Evolutionary conservation across 176 grass and related monocot genomes (phyloP).

Genomic region (Ensete glaucum): DNA sequence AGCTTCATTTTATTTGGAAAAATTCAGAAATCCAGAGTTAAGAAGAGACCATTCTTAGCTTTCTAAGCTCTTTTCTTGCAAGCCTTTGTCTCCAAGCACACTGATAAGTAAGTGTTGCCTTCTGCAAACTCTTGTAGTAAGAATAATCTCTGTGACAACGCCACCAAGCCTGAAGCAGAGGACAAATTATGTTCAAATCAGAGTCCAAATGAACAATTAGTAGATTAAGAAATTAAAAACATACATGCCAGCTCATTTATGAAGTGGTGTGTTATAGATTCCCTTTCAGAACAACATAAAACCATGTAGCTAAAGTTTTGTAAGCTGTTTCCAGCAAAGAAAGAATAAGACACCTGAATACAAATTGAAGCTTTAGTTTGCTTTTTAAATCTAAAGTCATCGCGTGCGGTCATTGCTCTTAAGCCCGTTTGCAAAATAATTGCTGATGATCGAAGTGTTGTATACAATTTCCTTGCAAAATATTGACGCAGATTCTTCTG

Average conservation of each 20-base stretch:
- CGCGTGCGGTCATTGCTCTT: slow-evolving; percentile 52
- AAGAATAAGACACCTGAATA: slow-evolving; percentile 56
- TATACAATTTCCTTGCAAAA: slow-evolving; percentile 70
- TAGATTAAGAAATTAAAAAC: slow-evolving; percentile 11
- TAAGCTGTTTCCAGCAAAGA: background rate
- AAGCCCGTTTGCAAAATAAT: slow-evolving; percentile 70
- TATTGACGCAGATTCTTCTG: slow-evolving; percentile 60
- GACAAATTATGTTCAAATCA: background rate
- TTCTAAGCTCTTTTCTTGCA: slow-evolving; percentile 68
- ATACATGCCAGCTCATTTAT: slow-evolving; percentile 15
- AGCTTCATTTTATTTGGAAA: background rate
- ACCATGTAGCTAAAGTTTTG: background rate
- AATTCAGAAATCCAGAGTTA: slow-evolving; percentile 14
- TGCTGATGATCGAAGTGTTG: slow-evolving; percentile 35
- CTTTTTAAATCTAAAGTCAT: slow-evolving; percentile 57
- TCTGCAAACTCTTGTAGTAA: slow-evolving; percentile 49
- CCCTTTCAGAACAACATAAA: background rate
- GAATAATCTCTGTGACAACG: slow-evolving; percentile 50
- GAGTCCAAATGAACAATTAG: slow-evolving; percentile 19
- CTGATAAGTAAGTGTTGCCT: slow-evolving; percentile 62
- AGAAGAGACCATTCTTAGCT: slow-evolving; percentile 71
- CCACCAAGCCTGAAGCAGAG: slow-evolving; percentile 47
- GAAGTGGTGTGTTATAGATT: background rate
- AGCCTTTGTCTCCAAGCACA: slow-evolving; percentile 76
- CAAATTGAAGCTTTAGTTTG: slow-evolving; percentile 64